These are phyloP conservation scores for Lecanicillium sp. DNA, from an alignment of 2,329 filamentous ascomycete genomes.

Conservation along the genomic window DNA sequence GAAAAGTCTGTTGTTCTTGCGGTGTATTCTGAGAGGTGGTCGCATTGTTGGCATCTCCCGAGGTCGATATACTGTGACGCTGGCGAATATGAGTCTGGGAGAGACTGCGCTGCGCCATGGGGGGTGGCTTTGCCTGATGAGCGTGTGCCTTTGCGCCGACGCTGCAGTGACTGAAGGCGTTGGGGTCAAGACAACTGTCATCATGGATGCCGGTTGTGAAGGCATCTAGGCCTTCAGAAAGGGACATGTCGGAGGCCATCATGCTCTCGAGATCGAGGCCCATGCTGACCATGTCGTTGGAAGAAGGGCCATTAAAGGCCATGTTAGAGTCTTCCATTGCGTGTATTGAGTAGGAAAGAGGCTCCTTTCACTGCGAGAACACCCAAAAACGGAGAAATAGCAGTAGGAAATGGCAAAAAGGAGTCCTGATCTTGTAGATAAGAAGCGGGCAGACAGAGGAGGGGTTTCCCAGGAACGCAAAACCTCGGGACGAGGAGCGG, in stretches of 20 bases:
- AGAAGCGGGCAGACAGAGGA: no score
- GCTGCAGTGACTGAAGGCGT: conserved; percentile 10
- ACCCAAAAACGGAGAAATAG: conserved; percentile 9
- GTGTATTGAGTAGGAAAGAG: no score
- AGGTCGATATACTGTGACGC: conserved; percentile 9
- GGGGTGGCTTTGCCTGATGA: conserved; percentile 3
- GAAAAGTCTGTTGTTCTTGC: background rate
- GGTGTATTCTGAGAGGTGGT: background rate
- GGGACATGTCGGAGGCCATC: conserved; percentile 15
- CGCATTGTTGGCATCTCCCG: background rate
- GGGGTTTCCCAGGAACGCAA: background rate
- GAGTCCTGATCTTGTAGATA: no score
- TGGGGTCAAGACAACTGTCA: conserved; percentile 23
- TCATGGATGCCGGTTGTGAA: conserved; percentile 21
- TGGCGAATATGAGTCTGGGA: conserved; percentile 6
- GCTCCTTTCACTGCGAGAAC: conserved; percentile 15
- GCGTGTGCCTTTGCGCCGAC: conserved; percentile 11
- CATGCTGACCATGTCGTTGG: conserved; percentile 20
- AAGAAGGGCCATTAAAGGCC: conserved; percentile 15
- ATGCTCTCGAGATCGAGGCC: conserved; percentile 18
- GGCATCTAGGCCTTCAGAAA: conserved; percentile 17
- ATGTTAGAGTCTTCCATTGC: conserved; percentile 12
- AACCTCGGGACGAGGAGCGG: background rate
- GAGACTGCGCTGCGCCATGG: conserved; percentile 9
- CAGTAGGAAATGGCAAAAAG: no score